Evolutionary conservation across 2,329 filamentous ascomycete genomes (phyloP).

Genomic region (Hyphodiscus sp.): DNA sequence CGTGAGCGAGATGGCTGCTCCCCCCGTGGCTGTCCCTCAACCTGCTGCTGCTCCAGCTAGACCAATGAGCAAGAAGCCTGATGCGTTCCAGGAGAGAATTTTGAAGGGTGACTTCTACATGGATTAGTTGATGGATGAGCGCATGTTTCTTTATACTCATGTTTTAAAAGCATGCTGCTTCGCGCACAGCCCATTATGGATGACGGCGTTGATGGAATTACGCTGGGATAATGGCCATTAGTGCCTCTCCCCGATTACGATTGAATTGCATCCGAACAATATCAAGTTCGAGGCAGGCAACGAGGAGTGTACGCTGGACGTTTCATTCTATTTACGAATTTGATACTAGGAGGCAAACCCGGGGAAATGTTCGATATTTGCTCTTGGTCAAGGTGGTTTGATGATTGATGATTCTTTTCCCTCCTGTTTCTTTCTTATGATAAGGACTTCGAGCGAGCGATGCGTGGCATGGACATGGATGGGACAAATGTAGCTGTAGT

Average conservation of each 20-base stretch:
- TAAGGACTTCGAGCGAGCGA: neutral
- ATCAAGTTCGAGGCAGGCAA: neutral
- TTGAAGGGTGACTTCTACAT: constrained; percentile 98
- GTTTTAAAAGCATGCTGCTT: neutral
- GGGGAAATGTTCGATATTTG: neutral
- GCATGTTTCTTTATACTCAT: constrained; percentile 2
- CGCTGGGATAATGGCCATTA: constrained; percentile 3
- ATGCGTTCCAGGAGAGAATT: constrained; percentile 94
- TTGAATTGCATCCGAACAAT: neutral
- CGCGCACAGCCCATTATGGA: constrained; percentile 1
- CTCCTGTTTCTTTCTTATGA: constrained; percentile 1
- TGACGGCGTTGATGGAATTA: constrained; percentile 11
- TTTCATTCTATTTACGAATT: constrained; percentile 14
- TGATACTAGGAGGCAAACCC: constrained; percentile 3
- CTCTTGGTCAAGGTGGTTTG: constrained; percentile 4
- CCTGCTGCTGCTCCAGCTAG: constrained; percentile 39
- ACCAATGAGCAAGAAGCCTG: constrained; percentile 58
- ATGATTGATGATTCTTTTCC: constrained; percentile 12
- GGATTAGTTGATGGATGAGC: constrained; percentile 51
- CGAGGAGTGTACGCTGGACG: constrained; percentile 22
- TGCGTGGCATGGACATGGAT: neutral
- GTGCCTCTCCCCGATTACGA: neutral
- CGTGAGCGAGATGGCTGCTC: constrained; percentile 55
- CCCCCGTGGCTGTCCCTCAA: constrained; percentile 53
- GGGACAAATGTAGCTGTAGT: neutral